Conservation (phyloP, 2,329 filamentous ascomycete genomes). For the Tricladium varicosporioides region DNA sequence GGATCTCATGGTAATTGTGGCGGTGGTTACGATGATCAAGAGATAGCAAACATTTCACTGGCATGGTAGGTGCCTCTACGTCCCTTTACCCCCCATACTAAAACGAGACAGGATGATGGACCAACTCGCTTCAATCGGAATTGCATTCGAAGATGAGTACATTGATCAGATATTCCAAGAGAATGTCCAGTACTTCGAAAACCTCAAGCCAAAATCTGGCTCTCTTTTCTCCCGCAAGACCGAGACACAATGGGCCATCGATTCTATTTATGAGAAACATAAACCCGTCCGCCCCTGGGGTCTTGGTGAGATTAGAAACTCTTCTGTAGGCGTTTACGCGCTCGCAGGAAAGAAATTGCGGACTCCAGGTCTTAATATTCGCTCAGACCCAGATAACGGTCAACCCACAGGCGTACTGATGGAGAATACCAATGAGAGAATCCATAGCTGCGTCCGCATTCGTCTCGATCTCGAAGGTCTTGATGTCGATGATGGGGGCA, state of each 20-base stretch:
- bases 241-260: conserved; percentile 42
- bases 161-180: conserved; percentile 32
- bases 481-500: conserved; percentile 36
- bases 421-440: conserved; percentile 38
- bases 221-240: conserved; percentile 20
- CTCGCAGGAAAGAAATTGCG: conserved; percentile 41
- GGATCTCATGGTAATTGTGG: conserved; percentile 48
- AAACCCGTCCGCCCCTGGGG: conserved; percentile 40
- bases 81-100: conserved; percentile 4
- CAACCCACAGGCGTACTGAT: conserved; percentile 37
- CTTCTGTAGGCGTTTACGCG: conserved; percentile 36
- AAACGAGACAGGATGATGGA: conserved; percentile 49
- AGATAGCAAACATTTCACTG: conserved; percentile 46
- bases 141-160: conserved; percentile 36
- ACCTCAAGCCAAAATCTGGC: conserved; percentile 16
- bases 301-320: conserved; percentile 35
- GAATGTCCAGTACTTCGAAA: conserved; percentile 31
- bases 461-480: conserved; percentile 36
- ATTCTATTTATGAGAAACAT: conserved; percentile 47
- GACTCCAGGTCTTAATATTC: conserved; percentile 37
- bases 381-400: conserved; percentile 40
- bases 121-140: conserved; percentile 36
- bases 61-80: conserved; percentile 37
- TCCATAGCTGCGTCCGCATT: conserved; percentile 36
- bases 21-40: conserved; percentile 46